Percentiles rank a stretch among this genome's conserved stretches.
Conservation (phyloP, 129 eudicot genomes). For the Helichrysum umbraculigerum region DNA sequence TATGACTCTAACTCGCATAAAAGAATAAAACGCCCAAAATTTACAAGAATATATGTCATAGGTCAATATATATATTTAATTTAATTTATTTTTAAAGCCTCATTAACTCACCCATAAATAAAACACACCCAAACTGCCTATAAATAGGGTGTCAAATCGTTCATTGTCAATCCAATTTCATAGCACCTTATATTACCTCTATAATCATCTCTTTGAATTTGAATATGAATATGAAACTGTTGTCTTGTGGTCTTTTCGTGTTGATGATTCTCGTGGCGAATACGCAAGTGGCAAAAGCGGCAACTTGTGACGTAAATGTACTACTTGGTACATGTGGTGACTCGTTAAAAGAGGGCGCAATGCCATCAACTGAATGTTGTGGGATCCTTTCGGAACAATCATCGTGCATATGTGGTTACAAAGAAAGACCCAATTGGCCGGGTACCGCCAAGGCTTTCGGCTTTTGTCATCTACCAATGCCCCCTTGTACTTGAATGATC, state of each 20-base stretch:
- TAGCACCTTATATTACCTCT: background rate
- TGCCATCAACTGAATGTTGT: background rate
- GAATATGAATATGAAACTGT: background rate
- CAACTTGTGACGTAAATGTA: background rate
- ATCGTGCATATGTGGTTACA: background rate
- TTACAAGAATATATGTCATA: no score
- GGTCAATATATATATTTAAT: no score
- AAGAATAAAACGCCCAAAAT: no score
- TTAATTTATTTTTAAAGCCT: no score
- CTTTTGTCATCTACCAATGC: constrained; percentile 3
- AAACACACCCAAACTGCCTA: background rate
- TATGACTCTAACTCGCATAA: no score
- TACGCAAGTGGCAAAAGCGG: background rate
- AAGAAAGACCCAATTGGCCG: constrained; percentile 1
- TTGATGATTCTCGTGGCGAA: background rate
- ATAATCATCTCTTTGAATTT: background rate
- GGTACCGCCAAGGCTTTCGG: constrained; percentile 1
- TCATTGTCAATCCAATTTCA: background rate
- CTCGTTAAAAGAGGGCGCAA: constrained; percentile 1
- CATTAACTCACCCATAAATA: background rate
- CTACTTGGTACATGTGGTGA: background rate
- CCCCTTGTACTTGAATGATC: background rate
- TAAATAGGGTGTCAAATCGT: background rate
- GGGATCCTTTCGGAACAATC: background rate
- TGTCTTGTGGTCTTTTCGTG: background rate